Base-by-base conservation (phyloP, 371 early-diverging fungal genomes). In the Rhizomucor miehei region DNA sequence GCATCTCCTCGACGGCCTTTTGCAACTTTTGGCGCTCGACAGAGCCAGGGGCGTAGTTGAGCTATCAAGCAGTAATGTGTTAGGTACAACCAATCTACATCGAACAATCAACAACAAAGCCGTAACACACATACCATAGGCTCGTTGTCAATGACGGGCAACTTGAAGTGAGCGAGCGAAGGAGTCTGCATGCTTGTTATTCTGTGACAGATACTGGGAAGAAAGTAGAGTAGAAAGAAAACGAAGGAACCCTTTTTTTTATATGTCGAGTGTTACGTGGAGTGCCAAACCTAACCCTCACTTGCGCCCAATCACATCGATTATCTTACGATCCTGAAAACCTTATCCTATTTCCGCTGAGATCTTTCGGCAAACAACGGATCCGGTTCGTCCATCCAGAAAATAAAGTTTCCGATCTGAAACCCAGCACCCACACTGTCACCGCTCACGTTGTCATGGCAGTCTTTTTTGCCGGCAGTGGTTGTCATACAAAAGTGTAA, bases 111-210 rank as follows among this genome's bases (percentile, higher is more conserved):
- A n/a, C n/a, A n/a, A n/a, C n/a, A n/a, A n/a, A n/a, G n/a, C n/a
- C n/a, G 16, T 19, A 41, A 41, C 19, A n/a, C 41, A 41, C 48
- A 71, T 75, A 86, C 88, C 87, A 92, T 90, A 52, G 93, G 92
- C 85, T 96, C 95, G 73, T 96, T 96, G 39, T 73, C 68, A 58
- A 94, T 86, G 56, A 76, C 75, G 25, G 95, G 97, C 57, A 96
- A 74, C 71, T 80, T 86, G 79, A 89, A 88, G 57, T 81, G 71
- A 60, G 85, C 86, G 60, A 86, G 82, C 53, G 67, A 69, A 51
- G 85, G 82, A 56, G 80, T 80, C 21, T 50, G 51, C 20, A 50
- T 24, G 17, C 35, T 4, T 13, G n/a, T 1, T 10, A 8, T 0
- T 16, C 16, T 11, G 44, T 21, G 16, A 36, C 36, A 34, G 48